phyloP scores from a whole-genome alignment of 768 basidiomycete species.

The Rhodosporidiobolus odoratus region DNA sequence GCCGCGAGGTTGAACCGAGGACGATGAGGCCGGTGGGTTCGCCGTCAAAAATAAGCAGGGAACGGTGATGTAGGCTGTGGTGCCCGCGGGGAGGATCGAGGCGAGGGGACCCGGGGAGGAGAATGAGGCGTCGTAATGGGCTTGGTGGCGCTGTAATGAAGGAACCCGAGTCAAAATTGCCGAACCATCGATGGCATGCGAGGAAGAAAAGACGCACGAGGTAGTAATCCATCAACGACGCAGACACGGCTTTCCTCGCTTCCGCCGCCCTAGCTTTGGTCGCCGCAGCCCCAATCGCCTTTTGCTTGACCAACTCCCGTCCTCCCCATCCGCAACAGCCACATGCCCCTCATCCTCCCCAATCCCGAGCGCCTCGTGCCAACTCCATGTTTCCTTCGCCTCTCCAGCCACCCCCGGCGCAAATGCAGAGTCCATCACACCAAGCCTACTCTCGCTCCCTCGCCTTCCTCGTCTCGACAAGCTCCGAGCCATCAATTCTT shows the following conservation, averaged over 20 bases:
- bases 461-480: background rate
- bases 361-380: background rate
- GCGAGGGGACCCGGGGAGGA: background rate
- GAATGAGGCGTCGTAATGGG: background rate
- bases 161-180: background rate
- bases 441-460: background rate
- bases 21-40: constrained; percentile 39
- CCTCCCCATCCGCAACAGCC: background rate
- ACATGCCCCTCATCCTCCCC: background rate
- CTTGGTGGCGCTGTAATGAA: background rate
- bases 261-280: background rate
- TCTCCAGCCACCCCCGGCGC: background rate
- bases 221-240: background rate
- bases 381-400: background rate
- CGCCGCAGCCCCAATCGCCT: background rate
- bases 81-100: constrained; percentile 2
- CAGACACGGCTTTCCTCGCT: background rate
- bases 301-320: background rate
- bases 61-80: constrained; percentile 32
- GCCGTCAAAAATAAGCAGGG: constrained; percentile 21
- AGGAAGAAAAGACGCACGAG: background rate
- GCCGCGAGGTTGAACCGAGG: constrained; percentile 10
- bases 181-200: background rate
- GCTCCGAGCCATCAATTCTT: background rate
- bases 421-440: background rate